phyloP scores from a whole-genome alignment of 2,329 filamentous ascomycete genomes.

The Colletotrichum tofieldiae region DNA sequence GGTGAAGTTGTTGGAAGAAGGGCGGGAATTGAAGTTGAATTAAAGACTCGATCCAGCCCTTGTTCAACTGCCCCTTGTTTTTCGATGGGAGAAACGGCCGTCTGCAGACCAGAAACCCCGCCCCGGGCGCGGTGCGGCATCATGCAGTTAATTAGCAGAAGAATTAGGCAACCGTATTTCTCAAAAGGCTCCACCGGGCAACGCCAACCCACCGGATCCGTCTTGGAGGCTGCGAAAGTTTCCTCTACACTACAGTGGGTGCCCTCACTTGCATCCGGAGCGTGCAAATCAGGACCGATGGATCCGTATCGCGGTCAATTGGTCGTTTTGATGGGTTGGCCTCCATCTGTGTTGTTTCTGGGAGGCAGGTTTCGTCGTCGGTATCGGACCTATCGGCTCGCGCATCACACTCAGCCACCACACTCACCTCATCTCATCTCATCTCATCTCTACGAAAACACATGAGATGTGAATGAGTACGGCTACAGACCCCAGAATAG shows the following conservation, averaged over 20 bases:
- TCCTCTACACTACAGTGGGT: too few relatives aligned
- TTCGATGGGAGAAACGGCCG: not conserved
- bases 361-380: too few relatives aligned
- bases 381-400: too few relatives aligned
- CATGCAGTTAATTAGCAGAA: not conserved
- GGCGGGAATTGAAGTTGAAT: too few relatives aligned
- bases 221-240: not conserved
- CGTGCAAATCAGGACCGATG: too few relatives aligned
- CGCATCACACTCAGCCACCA: not conserved
- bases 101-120: not conserved
- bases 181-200: not conserved
- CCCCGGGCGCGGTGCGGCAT: not conserved
- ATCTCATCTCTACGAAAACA: too few relatives aligned
- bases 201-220: conserved; percentile 2
- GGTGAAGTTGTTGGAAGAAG: not conserved
- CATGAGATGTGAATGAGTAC: too few relatives aligned
- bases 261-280: not conserved
- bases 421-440: not conserved
- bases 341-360: too few relatives aligned
- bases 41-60: conserved; percentile 1
- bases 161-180: conserved; percentile 19
- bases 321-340: not conserved
- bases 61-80: not conserved
- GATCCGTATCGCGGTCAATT: too few relatives aligned
- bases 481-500: too few relatives aligned